These are phyloP conservation scores for Pseudozyma thailandica DNA, from an alignment of 1,284 basidiomycete genomes.

Conservation along the genomic window DNA sequence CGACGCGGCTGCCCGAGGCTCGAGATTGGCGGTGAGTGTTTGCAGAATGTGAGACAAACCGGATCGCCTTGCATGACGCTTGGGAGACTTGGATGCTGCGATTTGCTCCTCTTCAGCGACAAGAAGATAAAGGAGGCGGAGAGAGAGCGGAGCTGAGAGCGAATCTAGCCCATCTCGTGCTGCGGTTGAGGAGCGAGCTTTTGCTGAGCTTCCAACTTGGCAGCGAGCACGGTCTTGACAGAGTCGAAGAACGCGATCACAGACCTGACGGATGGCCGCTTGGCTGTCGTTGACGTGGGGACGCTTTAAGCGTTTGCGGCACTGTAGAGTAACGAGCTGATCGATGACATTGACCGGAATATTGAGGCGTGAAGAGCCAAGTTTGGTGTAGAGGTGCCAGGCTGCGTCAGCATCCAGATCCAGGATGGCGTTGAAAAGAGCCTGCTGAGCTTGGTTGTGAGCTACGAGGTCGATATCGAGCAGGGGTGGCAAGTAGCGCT, in stretches of 20 bases:
- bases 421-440: conserved; percentile 17
- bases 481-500: conserved; percentile 35
- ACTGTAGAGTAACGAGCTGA: conserved; percentile 29
- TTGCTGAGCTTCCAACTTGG: conserved; percentile 11
- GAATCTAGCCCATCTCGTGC: conserved; percentile 2
- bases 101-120: conserved; percentile 39
- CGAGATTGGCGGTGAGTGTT: conserved; percentile 8
- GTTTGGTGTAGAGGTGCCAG: conserved; percentile 33
- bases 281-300: conserved; percentile 10
- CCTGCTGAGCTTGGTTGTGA: conserved; percentile 14
- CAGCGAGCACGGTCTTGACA: conserved; percentile 17
- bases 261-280: conserved; percentile 22
- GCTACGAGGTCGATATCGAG: conserved; percentile 16
- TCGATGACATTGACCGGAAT: conserved; percentile 20
- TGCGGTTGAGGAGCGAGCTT: neutral
- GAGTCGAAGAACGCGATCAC: conserved; percentile 26
- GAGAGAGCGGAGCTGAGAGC: conserved; percentile 17
- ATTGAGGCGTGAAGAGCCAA: conserved; percentile 15
- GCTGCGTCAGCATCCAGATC: conserved; percentile 28
- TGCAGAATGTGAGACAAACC: conserved; percentile 5
- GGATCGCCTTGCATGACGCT: conserved; percentile 3
- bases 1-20: neutral
- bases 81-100: conserved; percentile 11
- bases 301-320: conserved; percentile 27
- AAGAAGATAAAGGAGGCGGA: conserved; percentile 37